Base-by-base conservation (phyloP, 495 filamentous ascomycete species). In the Penicillium simplicissimum region DNA sequence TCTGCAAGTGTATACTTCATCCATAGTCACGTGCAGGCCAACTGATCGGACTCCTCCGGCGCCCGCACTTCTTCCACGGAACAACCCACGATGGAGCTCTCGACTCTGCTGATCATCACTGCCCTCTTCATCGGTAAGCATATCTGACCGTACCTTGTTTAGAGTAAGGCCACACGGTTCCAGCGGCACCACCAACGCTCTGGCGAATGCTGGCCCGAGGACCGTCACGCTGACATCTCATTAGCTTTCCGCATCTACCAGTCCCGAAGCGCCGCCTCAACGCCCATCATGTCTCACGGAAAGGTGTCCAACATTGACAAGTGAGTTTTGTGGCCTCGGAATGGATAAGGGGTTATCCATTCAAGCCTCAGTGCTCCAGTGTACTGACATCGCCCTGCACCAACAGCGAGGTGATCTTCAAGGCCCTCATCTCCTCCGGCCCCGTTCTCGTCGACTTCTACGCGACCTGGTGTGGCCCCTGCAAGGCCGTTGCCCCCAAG, bases 401-500 rank as follows among this genome's bases (percentile, higher is more conserved):
- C 15, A 45, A 66, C 40, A 72, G 69, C 62, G 64, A 64, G 42
- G 69, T 65, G 62, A 66, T 70, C 62, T 72, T 72, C 67, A 72
- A 68, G 43, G 65, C 69, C 49, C 69, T 72, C 42, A 59, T 36
- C 58, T 70, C 67, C 48, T 58, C 65, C 53, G 69, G 69, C 42
- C 65, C 65, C 21, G 63, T 61, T 34, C 65, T 72, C 8, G 61
- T 72, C 38, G 69, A 72, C 59, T 72, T 72, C 63, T 72, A 66
- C 42, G 69, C 69, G 5, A 72, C 69, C 33, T 72, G 69, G 69
- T 72, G 69, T 21, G 69, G 69, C 15, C 69, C 69, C 25, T 72
- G 69, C 65, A 61, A 60, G 55, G 69, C 67, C 19, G 69, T 70
- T 11, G 67, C 62, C 0, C 69, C 69, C 43, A 63, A 66, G 45